These are phyloP conservation scores for Colletotrichum sidae DNA, from an alignment of 2,329 filamentous ascomycete genomes.

Conservation along the genomic window DNA sequence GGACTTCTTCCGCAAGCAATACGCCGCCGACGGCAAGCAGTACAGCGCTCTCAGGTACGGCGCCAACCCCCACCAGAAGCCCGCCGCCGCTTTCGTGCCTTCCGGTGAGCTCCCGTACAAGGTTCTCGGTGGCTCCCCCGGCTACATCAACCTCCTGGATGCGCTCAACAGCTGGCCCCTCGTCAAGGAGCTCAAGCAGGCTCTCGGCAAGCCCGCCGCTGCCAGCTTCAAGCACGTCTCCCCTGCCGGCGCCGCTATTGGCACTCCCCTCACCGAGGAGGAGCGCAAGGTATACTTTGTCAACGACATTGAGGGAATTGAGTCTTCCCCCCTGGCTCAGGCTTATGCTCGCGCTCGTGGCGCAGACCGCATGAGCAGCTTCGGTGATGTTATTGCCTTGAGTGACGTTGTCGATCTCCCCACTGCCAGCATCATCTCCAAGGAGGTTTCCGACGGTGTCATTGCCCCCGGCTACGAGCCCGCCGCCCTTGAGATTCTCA, in stretches of 20 bases:
- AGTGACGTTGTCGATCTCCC: slow-evolving; percentile 91
- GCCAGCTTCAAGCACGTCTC: slow-evolving; percentile 99
- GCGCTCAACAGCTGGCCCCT: slow-evolving; percentile 96
- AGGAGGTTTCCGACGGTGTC: slow-evolving; percentile 97
- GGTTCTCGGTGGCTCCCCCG: slow-evolving; percentile 87
- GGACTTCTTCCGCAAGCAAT: slow-evolving; percentile 97
- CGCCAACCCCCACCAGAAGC: slow-evolving; percentile 98
- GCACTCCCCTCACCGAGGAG: slow-evolving; percentile 83
- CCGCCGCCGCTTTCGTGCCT: slow-evolving; percentile 84
- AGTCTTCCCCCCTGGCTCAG: slow-evolving; percentile 87
- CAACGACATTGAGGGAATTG: slow-evolving; percentile 90
- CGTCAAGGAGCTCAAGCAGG: slow-evolving; percentile 94
- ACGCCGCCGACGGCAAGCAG: slow-evolving; percentile 86
- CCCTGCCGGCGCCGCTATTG: slow-evolving; percentile 94
- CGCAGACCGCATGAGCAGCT: slow-evolving; percentile 98
- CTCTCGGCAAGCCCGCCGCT: slow-evolving; percentile 88
- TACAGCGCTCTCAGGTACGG: slow-evolving; percentile 91
- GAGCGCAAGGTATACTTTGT: slow-evolving; percentile 99
- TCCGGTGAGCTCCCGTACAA: slow-evolving; percentile 90
- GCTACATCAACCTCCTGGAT: slow-evolving; percentile 97
- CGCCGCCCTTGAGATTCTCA: slow-evolving; percentile 89
- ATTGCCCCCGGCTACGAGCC: slow-evolving; percentile 89
- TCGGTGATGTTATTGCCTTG: slow-evolving; percentile 94
- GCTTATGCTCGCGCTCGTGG: slow-evolving; percentile 96
- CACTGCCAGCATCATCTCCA: slow-evolving; percentile 96